phyloP scores from a whole-genome alignment of 176 grass and related monocot species.

The Panicum miliaceum region DNA sequence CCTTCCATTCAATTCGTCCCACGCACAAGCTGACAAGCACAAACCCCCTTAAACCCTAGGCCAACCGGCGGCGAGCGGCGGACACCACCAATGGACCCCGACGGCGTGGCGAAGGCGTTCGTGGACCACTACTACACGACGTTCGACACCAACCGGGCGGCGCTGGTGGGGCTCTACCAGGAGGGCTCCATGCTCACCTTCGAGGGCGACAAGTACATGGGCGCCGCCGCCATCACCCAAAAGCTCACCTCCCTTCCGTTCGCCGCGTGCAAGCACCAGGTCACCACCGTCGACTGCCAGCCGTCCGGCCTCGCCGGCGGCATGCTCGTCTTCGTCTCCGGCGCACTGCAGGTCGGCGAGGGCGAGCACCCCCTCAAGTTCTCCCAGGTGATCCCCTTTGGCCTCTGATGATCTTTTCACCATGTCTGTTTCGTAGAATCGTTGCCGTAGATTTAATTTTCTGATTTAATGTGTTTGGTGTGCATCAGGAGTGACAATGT shows the following conservation, averaged over 20 bases:
- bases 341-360: constrained; percentile 47
- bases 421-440: neutral
- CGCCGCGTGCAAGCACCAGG: constrained; percentile 47
- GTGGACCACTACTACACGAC: constrained; percentile 78
- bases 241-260: constrained; percentile 75
- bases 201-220: constrained; percentile 60
- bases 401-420: neutral
- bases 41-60: constrained; percentile 37
- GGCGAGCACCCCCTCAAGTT: constrained; percentile 69
- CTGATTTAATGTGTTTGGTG: neutral
- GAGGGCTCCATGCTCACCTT: constrained; percentile 74
- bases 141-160: constrained; percentile 65
- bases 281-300: constrained; percentile 71
- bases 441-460: neutral
- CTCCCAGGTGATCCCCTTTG: constrained; percentile 52
- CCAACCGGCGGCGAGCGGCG: constrained; percentile 25
- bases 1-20: neutral
- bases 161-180: constrained; percentile 58
- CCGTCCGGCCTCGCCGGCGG: constrained; percentile 64
- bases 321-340: constrained; percentile 76
- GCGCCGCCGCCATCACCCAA: constrained; percentile 47
- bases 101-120: constrained; percentile 60
- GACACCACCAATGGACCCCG: constrained; percentile 58
- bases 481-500: neutral
- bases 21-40: neutral